Evolutionary conservation across 1,284 basidiomycete genomes (phyloP).

Genomic region (Naganishia albida): DNA sequence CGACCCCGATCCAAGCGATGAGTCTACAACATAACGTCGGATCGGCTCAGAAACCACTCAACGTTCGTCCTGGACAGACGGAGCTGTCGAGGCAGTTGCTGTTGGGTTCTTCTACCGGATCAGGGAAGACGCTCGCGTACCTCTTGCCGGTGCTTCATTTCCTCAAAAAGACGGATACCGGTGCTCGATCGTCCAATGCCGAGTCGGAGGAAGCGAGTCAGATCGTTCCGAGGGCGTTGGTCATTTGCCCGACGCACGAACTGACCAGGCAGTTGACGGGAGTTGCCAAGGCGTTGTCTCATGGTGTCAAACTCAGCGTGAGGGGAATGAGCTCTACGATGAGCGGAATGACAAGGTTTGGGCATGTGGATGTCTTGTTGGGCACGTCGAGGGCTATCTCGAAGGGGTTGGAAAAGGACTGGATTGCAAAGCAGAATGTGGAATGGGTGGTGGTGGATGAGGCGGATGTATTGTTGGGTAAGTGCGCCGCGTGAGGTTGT

Average conservation of each 20-base stretch:
- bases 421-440: slow-evolving; percentile 31
- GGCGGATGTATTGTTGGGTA: slow-evolving; percentile 83
- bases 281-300: slow-evolving; percentile 72
- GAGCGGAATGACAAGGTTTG: slow-evolving; percentile 25
- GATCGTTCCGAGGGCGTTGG: slow-evolving; percentile 65
- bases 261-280: slow-evolving; percentile 72
- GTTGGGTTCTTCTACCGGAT: slow-evolving; percentile 82
- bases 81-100: slow-evolving; percentile 57
- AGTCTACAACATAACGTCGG: slow-evolving; percentile 64
- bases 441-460: slow-evolving; percentile 88
- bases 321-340: slow-evolving; percentile 58
- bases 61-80: slow-evolving; percentile 32
- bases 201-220: slow-evolving; percentile 6
- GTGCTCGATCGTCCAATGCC: slow-evolving; percentile 16
- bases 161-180: slow-evolving; percentile 61
- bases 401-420: slow-evolving; percentile 30
- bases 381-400: slow-evolving; percentile 67
- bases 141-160: slow-evolving; percentile 76
- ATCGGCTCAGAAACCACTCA: slow-evolving; percentile 39
- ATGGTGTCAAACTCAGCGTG: slow-evolving; percentile 72
- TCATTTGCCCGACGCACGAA: slow-evolving; percentile 85
- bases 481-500: slow-evolving; percentile 38
- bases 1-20: slow-evolving; percentile 74
- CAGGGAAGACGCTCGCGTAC: slow-evolving; percentile 87
- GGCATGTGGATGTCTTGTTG: slow-evolving; percentile 67